These are phyloP conservation scores for Atractiella rhizophila DNA, from an alignment of 768 basidiomycete species.

Conservation along the genomic window DNA sequence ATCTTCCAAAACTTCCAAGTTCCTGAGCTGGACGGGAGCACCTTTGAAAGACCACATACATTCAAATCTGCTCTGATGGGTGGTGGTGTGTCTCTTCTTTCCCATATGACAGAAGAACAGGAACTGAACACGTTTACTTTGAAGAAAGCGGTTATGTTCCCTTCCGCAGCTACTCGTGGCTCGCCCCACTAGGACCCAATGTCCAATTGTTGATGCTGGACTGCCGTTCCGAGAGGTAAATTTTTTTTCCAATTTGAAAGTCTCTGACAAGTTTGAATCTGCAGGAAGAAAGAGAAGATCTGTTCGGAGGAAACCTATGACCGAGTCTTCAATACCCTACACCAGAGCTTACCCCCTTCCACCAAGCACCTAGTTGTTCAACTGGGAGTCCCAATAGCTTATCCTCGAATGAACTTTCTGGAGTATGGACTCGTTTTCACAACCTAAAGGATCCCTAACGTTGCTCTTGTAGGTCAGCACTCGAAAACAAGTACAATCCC, in stretches of 20 bases:
- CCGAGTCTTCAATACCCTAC: slow-evolving; percentile 40
- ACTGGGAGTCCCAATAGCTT: slow-evolving; percentile 45
- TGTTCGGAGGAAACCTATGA: slow-evolving; percentile 49
- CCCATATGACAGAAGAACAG: too few relatives aligned
- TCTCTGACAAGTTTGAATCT: too few relatives aligned
- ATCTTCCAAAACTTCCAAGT: slow-evolving; percentile 79
- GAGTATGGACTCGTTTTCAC: slow-evolving; percentile 35
- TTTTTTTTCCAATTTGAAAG: too few relatives aligned
- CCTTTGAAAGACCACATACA: too few relatives aligned
- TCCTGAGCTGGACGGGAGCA: too few relatives aligned
- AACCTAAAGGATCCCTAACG: neutral
- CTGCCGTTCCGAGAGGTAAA: slow-evolving; percentile 62
- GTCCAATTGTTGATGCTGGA: slow-evolving; percentile 22
- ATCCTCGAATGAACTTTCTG: slow-evolving; percentile 56
- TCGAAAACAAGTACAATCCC: slow-evolving; percentile 38
- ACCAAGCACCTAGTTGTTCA: slow-evolving; percentile 68
- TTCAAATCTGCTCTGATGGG: too few relatives aligned
- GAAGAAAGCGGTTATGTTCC: slow-evolving; percentile 49
- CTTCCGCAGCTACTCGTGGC: slow-evolving; percentile 54
- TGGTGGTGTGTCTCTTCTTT: too few relatives aligned
- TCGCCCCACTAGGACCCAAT: slow-evolving; percentile 55
- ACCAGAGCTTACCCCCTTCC: slow-evolving; percentile 32
- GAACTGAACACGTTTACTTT: too few relatives aligned
- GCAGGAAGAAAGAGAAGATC: slow-evolving; percentile 48
- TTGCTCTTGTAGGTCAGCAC: neutral